Evolutionary conservation across 805 yeast species (phyloP).

Genomic region (Cyberlindnera euphorbiae): DNA sequence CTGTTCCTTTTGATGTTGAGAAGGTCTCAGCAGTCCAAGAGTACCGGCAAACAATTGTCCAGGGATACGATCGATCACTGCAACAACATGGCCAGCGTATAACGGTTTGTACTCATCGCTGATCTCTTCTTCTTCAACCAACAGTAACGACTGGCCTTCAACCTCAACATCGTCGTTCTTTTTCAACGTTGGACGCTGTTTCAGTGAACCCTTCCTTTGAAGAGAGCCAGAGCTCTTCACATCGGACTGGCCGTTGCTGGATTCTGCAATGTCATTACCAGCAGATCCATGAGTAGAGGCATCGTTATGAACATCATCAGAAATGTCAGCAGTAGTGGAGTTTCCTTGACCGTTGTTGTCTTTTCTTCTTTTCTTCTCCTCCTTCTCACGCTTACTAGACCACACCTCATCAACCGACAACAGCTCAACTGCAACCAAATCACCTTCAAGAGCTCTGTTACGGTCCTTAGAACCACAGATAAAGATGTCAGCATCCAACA

Average conservation of each 20-base stretch:
- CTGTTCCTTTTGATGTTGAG: conserved; percentile 55
- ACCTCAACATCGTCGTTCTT: conserved; percentile 98
- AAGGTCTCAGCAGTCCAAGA: conserved; percentile 88
- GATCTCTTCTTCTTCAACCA: conserved; percentile 94
- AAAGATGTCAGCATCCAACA: conserved; percentile 92
- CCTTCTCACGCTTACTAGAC: conserved; percentile 94
- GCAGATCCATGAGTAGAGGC: conserved; percentile 51
- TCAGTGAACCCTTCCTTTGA: conserved; percentile 82
- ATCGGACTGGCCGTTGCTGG: conserved; percentile 20
- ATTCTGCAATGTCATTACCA: conserved; percentile 5
- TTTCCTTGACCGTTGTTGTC: conserved; percentile 47
- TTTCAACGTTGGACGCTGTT: conserved; percentile 94
- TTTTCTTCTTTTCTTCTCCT: conserved; percentile 91
- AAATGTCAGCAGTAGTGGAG: conserved; percentile 52
- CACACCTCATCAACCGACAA: conserved; percentile 96
- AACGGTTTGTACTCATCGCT: conserved; percentile 89
- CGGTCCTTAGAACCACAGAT: conserved; percentile 98
- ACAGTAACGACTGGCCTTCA: conserved; percentile 88
- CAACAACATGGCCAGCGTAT: conserved; percentile 97
- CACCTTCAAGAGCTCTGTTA: conserved; percentile 96
- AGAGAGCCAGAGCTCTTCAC: conserved; percentile 35
- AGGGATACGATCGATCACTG: conserved; percentile 94
- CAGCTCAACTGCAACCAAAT: conserved; percentile 91
- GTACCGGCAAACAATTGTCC: conserved; percentile 96
- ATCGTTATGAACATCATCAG: conserved; percentile 75